A percentile compares a stretch with the other conserved stretches of the same genome.
phyloP scores from a whole-genome alignment of 2,329 filamentous ascomycete species.

The Beauveria sp. region DNA sequence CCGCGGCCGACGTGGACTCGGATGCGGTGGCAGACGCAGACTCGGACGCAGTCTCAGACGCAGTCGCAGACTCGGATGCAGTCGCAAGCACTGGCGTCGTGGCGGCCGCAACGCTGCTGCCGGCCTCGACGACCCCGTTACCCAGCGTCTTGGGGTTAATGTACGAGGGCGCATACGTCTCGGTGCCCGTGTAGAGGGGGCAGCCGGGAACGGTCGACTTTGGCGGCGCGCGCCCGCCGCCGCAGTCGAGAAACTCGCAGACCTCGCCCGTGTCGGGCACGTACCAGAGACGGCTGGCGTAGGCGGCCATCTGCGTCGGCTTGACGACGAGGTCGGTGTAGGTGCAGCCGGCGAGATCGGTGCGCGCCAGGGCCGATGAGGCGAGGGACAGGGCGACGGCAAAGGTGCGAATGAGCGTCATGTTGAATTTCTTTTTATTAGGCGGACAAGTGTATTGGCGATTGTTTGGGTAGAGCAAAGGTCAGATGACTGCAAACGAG shows the following conservation, averaged over 20 bases:
- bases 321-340: constrained; percentile 26
- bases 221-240: constrained; percentile 56
- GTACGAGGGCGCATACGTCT: constrained; percentile 33
- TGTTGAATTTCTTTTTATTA: too few relatives aligned
- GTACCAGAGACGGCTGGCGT: constrained; percentile 42
- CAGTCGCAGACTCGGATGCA: not conserved
- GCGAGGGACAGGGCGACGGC: constrained; percentile 22
- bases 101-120: not conserved
- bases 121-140: not conserved
- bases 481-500: too few relatives aligned
- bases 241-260: constrained; percentile 58
- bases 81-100: not conserved
- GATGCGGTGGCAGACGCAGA: not conserved
- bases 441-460: too few relatives aligned
- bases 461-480: too few relatives aligned
- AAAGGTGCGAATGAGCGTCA: constrained; percentile 17
- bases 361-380: constrained; percentile 31
- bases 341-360: constrained; percentile 40
- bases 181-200: constrained; percentile 43
- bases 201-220: constrained; percentile 59
- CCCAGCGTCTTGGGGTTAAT: constrained; percentile 28
- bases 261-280: constrained; percentile 53
- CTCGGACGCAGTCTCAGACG: not conserved
- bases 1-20: too few relatives aligned
- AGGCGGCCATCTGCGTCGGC: constrained; percentile 25